Conservation (phyloP, 257 asterid species). For the Knoxia roxburghii region DNA sequence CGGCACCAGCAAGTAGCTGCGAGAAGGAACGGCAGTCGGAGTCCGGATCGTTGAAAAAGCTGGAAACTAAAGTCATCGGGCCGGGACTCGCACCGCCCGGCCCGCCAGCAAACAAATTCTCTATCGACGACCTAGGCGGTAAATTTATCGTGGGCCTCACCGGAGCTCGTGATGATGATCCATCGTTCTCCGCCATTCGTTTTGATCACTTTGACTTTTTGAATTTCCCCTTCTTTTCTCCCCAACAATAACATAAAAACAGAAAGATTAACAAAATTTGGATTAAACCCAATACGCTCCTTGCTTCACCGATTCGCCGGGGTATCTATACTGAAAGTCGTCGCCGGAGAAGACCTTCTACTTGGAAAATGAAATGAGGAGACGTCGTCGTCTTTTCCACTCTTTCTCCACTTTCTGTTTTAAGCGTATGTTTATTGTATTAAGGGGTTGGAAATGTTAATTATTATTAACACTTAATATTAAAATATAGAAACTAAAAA, state of each 20-base stretch:
- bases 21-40: conserved; percentile 67
- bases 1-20: conserved; percentile 68
- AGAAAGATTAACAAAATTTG: background rate
- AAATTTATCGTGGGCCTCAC: conserved; percentile 43
- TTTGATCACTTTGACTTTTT: conserved; percentile 20
- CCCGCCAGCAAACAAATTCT: conserved; percentile 38
- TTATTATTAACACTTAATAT: background rate
- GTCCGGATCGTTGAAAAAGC: conserved; percentile 65
- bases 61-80: conserved; percentile 71
- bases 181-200: conserved; percentile 47
- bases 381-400: conserved; percentile 23
- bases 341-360: background rate
- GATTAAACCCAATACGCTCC: background rate
- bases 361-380: background rate
- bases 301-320: background rate
- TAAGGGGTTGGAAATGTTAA: conserved; percentile 1
- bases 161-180: conserved; percentile 32
- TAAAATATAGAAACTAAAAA: background rate
- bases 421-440: background rate
- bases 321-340: conserved; percentile 17
- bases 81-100: conserved; percentile 70
- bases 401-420: background rate
- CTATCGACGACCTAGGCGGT: conserved; percentile 50
- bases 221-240: background rate
- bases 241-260: background rate